A percentile compares a stretch with the other conserved stretches of the same genome.
phyloP scores from a whole-genome alignment of 2,329 filamentous ascomycete genomes.

The Fusarium chlamydosporum region DNA sequence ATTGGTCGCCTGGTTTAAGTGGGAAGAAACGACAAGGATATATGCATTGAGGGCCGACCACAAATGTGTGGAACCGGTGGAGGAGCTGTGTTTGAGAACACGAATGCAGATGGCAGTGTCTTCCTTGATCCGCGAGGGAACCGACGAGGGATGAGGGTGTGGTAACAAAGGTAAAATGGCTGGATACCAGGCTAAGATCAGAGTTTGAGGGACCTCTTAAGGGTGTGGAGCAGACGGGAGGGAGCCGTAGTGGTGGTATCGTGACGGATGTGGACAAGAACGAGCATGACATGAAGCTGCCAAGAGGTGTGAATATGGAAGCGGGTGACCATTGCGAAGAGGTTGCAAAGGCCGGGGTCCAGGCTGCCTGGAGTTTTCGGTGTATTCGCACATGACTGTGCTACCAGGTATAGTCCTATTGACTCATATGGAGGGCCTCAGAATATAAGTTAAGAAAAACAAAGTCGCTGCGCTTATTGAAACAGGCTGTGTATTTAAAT shows the following conservation, averaged over 20 bases:
- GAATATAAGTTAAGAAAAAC: neutral
- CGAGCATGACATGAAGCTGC: slow-evolving; percentile 27
- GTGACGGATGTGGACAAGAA: slow-evolving; percentile 31
- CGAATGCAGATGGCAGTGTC: slow-evolving; percentile 27
- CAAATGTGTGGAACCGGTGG: slow-evolving; percentile 34
- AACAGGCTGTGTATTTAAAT: slow-evolving; percentile 27
- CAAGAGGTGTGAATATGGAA: slow-evolving; percentile 28
- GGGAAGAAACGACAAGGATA: slow-evolving; percentile 31
- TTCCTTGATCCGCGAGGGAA: slow-evolving; percentile 23
- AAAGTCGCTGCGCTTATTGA: slow-evolving; percentile 23
- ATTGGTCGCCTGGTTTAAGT: slow-evolving; percentile 40
- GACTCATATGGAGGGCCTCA: slow-evolving; percentile 44
- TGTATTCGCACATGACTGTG: slow-evolving; percentile 39
- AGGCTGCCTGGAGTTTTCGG: slow-evolving; percentile 25
- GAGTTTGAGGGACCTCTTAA: slow-evolving; percentile 22
- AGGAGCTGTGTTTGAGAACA: slow-evolving; percentile 33
- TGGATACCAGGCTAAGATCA: slow-evolving; percentile 21
- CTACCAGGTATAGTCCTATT: slow-evolving; percentile 21
- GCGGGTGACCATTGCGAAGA: slow-evolving; percentile 41
- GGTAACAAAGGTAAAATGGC: slow-evolving; percentile 20
- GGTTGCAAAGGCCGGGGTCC: slow-evolving; percentile 27
- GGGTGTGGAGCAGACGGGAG: slow-evolving; percentile 39
- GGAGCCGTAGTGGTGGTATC: slow-evolving; percentile 35
- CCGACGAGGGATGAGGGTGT: slow-evolving; percentile 27
- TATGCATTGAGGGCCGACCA: slow-evolving; percentile 26